These are phyloP conservation scores for Basidiobolus meristosporus DNA, from an alignment of 371 early-diverging fungal species.

Conservation along the genomic window DNA sequence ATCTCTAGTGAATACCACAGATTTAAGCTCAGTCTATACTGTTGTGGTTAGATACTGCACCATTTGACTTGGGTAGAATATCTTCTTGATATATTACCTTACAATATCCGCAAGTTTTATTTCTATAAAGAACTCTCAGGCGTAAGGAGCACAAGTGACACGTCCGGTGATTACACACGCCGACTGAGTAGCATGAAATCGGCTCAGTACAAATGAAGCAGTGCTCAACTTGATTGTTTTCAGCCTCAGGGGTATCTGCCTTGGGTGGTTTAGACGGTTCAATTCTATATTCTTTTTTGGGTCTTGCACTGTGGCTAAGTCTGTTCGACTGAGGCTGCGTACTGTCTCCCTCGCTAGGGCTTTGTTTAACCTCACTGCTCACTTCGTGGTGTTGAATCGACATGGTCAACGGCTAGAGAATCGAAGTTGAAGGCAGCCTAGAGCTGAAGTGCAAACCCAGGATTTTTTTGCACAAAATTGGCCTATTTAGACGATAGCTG, in stretches of 20 bases:
- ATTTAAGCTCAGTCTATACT: slow-evolving; percentile 34
- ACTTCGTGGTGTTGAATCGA: no score
- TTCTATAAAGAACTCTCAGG: slow-evolving; percentile 70
- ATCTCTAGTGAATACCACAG: slow-evolving; percentile 52
- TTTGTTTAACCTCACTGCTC: no score
- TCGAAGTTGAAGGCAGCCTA: no score
- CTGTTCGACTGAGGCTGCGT: no score
- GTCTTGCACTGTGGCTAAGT: no score
- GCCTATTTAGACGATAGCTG: no score
- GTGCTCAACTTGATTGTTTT: slow-evolving; percentile 19
- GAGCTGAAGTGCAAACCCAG: no score
- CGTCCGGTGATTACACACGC: slow-evolving; percentile 75
- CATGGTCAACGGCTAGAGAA: no score
- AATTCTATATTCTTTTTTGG: no score
- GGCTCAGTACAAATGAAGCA: slow-evolving; percentile 88
- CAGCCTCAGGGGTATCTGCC: slow-evolving; percentile 8
- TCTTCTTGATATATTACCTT: slow-evolving; percentile 31
- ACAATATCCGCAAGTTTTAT: slow-evolving; percentile 70
- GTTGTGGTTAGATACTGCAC: background rate
- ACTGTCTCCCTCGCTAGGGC: no score
- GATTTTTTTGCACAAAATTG: no score
- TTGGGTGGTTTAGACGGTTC: background rate
- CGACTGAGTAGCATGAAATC: slow-evolving; percentile 60
- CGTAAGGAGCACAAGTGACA: slow-evolving; percentile 83
- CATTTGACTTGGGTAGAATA: background rate